Evolutionary conservation across 2,329 filamentous ascomycete genomes (phyloP), one percentile per base, ranked within the genome.

Genomic region (Neofusicoccum kwambonambiense): DNA sequence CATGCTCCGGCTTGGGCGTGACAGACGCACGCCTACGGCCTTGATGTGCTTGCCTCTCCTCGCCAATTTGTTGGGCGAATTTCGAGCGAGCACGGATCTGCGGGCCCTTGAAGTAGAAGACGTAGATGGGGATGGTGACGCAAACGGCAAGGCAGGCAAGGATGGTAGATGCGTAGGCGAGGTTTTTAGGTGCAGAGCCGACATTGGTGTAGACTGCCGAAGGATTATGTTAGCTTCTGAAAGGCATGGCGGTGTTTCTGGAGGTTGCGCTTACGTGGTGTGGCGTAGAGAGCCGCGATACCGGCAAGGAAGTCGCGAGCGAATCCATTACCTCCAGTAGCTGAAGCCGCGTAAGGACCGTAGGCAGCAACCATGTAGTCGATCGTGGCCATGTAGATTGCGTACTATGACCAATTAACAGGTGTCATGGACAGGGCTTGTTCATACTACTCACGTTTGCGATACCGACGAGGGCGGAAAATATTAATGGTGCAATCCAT

Each of bases 351-450:
- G 73, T 91, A 92, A 0, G 86, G 86, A 0, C 90, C 90, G 70
- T 91, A 90, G 0, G 89, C 87, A 58, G 87, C 87, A 13, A 91
- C 85, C 85, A 91, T 91, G 78, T 92, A 92, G 75, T 92, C 88
- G 68, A 91, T 90, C 1, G 89, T 90, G 1, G 89, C 87, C 86
- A 90, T 90, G 78, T 91, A 91, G 65, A 91, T 90, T 39, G 85
- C 80, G 65, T 89, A 90, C 27, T 31, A 31, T 31, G 27, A 31
- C 6, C 27, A 31, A 31, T 31, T 7, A 31, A 7, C 6, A 31
- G 4, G 5, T 31, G 27, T 7, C 4, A 31, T 31, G 27, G 6
- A 31, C 27, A 7, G 27, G 27, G 27, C 4, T 31, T 31, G 1
- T 31, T 31, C 27, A 31, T 7, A 7, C 27, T 31, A 31, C 27